Evolutionary conservation across 2,329 filamentous ascomycete genomes (phyloP).

Genomic region (Nemania sp.): DNA sequence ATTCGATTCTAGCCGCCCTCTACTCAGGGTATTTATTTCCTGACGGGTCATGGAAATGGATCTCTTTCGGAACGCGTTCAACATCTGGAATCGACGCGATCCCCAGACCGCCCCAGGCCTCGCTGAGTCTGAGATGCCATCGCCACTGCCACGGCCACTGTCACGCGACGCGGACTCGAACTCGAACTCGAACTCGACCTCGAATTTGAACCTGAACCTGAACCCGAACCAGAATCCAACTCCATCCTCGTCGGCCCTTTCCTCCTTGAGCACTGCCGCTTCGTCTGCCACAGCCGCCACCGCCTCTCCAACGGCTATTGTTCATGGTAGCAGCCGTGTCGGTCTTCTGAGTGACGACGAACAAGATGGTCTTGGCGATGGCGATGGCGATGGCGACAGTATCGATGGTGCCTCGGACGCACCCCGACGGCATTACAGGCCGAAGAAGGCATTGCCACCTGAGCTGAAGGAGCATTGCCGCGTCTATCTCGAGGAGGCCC

Average conservation of each 20-base stretch:
- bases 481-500: conserved; percentile 75
- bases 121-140: conserved; percentile 16
- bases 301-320: background rate
- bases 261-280: conserved; percentile 11
- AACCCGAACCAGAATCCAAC: background rate
- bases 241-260: conserved; percentile 21
- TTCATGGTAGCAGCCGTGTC: background rate
- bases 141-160: conserved; percentile 4
- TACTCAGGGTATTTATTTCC: too few relatives aligned
- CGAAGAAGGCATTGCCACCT: conserved; percentile 57
- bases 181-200: background rate
- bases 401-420: background rate
- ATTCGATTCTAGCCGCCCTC: too few relatives aligned
- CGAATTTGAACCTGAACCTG: too few relatives aligned
- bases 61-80: conserved; percentile 19
- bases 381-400: background rate
- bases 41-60: conserved; percentile 8
- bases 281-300: conserved; percentile 1
- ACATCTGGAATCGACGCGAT: conserved; percentile 23
- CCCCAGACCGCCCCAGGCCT: background rate
- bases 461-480: conserved; percentile 69
- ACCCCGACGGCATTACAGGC: conserved; percentile 54
- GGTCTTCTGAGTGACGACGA: background rate
- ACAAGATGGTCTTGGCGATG: background rate
- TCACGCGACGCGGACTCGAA: conserved; percentile 2